Conservation (phyloP, 495 filamentous ascomycete species). For the Aspergillus carlsbadensis region DNA sequence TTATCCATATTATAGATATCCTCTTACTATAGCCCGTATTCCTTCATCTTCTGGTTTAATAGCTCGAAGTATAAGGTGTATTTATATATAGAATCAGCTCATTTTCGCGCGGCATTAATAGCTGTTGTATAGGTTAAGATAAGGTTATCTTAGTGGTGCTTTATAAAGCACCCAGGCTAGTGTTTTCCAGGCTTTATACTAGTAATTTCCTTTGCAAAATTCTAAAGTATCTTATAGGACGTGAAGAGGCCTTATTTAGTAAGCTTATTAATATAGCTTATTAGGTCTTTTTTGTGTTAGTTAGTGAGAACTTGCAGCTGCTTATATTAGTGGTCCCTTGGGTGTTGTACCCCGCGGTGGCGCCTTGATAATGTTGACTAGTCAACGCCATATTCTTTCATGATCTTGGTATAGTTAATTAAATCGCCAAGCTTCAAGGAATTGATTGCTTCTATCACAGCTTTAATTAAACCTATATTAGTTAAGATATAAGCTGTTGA, state of each 20-base stretch:
- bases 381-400: not conserved
- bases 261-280: slow-evolving; percentile 1
- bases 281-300: not conserved
- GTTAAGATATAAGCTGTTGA: not conserved
- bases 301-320: not conserved
- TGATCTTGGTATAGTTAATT: not conserved
- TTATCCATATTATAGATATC: slow-evolving; percentile 2
- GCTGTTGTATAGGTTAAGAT: too few species aligned
- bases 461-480: not conserved
- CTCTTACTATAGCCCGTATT: not conserved
- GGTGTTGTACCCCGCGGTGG: not conserved
- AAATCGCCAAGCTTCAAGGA: not conserved
- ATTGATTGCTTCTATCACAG: not conserved
- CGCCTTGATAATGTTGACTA: not conserved
- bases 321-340: not conserved
- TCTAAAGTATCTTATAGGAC: too few species aligned
- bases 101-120: not conserved
- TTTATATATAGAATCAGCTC: not conserved
- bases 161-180: too few species aligned
- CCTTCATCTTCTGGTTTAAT: not conserved
- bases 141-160: too few species aligned
- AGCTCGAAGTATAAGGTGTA: not conserved
- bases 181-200: too few species aligned
- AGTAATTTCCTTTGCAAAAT: too few species aligned
- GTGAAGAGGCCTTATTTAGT: not conserved